Percentiles rank a stretch among this genome's conserved stretches.
Evolutionary conservation across 306 rosid genomes (phyloP).

Genomic region (Potentilla sterilis): DNA sequence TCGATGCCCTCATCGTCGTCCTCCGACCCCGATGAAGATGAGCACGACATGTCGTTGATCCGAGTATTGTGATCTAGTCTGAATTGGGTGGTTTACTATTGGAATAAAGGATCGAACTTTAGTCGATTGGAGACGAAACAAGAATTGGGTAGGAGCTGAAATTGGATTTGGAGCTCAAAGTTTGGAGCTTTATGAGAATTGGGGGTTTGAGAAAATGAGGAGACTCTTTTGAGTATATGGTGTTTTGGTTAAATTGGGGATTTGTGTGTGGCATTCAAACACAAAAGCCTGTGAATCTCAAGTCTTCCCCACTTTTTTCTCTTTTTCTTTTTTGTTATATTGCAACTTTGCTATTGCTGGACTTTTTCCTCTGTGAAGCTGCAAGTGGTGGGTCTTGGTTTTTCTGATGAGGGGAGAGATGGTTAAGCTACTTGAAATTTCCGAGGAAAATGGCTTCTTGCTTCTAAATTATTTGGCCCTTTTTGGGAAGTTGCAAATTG

Average conservation of each 20-base stretch:
- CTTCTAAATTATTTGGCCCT: slow-evolving; percentile 1
- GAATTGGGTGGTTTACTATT: background rate
- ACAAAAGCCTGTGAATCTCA: slow-evolving; percentile 16
- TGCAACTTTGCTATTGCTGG: slow-evolving; percentile 12
- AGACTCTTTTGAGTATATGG: background rate
- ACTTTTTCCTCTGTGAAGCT: background rate
- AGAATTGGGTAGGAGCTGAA: background rate
- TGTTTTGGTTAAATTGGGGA: slow-evolving; percentile 16
- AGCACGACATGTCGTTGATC: slow-evolving; percentile 64
- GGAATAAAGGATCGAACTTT: background rate
- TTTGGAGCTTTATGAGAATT: background rate
- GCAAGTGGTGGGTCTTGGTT: slow-evolving; percentile 26
- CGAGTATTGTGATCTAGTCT: background rate
- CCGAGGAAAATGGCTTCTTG: slow-evolving; percentile 7
- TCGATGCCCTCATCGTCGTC: slow-evolving; percentile 94
- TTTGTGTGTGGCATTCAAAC: slow-evolving; percentile 33
- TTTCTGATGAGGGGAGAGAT: background rate
- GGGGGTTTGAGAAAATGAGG: slow-evolving; percentile 13
- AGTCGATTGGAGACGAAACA: background rate
- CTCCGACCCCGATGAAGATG: slow-evolving; percentile 90
- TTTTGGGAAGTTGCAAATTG: background rate
- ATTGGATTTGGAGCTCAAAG: slow-evolving; percentile 6
- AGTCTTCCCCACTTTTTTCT: slow-evolving; percentile 61
- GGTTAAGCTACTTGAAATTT: background rate
- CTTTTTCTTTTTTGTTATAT: slow-evolving; percentile 14